Base-by-base conservation (phyloP, 208 protist genomes). In the Crithidia thermophila region DNA sequence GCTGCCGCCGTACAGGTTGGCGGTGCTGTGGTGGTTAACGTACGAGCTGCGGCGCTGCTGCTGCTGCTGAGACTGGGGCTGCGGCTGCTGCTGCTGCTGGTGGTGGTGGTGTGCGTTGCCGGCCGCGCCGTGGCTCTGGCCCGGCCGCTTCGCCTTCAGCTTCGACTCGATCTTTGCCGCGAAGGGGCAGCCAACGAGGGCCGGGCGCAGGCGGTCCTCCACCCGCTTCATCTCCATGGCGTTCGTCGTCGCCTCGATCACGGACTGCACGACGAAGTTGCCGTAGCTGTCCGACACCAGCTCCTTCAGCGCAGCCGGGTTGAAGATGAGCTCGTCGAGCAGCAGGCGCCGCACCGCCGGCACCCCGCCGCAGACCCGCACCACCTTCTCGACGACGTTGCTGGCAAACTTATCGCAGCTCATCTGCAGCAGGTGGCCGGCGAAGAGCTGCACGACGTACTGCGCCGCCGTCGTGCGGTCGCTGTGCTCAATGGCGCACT, bases 261-360 rank as follows among this genome's bases (percentile, higher is more conserved):
- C 62, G 37, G 82, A 72, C 74, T 95, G 91, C 50, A 95, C 72
- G 7, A 94, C 91, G 66, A 93, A 97, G 75, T 97, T 97, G 20
- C 91, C 91, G 65, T 81, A 97, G 40, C 51, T 55, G 72, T 96
- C 88, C 46, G 76, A 77, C 46, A 93, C 81, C 55, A 93, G 53
- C 72, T 92, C 81, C 62, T 87, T 74, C 58, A 94, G 65, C 9
- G 86, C 73, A n/a, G 83, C 83, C 3, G 86, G 88, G 56, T 90
- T 93, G 67, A 71, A 90, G 37, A 94, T 59, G n/a, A 97, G 75
- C 81, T 95, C 87, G 43, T 97, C 82, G 42, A 97, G 74, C 8
- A 97, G 60, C 49, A 86, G 55, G 21, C 76, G 77, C 18, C 81
- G 79, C 30, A 93, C 82, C 18, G 77, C 82, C 23, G 89, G 86